Conservation (phyloP, 1,139 yeast genomes). For the Hemisphaericaspora xylanilytica region DNA sequence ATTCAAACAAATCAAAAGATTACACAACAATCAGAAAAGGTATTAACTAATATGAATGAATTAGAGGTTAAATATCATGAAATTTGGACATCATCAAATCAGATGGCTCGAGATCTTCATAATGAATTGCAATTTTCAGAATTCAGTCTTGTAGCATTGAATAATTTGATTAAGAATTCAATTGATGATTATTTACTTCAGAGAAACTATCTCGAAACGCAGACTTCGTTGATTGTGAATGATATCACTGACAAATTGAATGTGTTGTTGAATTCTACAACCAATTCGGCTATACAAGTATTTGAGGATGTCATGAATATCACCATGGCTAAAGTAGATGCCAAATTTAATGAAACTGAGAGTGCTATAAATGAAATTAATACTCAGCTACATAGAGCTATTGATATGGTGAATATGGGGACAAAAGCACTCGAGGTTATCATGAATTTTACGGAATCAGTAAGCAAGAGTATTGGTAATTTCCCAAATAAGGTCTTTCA, state of each 20-base stretch:
- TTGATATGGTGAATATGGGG: background rate
- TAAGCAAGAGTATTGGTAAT: background rate
- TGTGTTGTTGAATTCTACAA: constrained; percentile 3
- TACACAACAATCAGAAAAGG: constrained; percentile 5
- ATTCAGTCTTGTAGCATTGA: constrained; percentile 1
- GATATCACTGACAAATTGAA: constrained; percentile 2
- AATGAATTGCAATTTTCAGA: constrained; percentile 6
- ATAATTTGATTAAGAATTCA: constrained; percentile 2
- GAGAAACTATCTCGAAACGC: constrained; percentile 1
- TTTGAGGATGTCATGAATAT: constrained; percentile 11
- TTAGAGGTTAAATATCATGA: background rate
- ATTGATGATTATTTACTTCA: constrained; percentile 3
- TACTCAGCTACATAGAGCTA: constrained; percentile 3
- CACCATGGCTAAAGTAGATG: constrained; percentile 11
- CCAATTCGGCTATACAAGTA: constrained; percentile 1
- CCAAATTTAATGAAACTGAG: constrained; percentile 13
- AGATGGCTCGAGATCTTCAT: constrained; percentile 1
- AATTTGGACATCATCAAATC: background rate
- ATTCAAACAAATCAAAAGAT: background rate
- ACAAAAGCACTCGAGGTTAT: background rate
- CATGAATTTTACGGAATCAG: background rate
- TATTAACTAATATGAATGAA: constrained; percentile 1
- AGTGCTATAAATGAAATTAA: constrained; percentile 12
- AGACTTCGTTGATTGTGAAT: constrained; percentile 2
- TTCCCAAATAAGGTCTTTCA: background rate